Evolutionary conservation across 768 basidiomycete genomes (phyloP), one percentile per base, ranked within the genome.

Genomic region (Tephrocybe sp.): DNA sequence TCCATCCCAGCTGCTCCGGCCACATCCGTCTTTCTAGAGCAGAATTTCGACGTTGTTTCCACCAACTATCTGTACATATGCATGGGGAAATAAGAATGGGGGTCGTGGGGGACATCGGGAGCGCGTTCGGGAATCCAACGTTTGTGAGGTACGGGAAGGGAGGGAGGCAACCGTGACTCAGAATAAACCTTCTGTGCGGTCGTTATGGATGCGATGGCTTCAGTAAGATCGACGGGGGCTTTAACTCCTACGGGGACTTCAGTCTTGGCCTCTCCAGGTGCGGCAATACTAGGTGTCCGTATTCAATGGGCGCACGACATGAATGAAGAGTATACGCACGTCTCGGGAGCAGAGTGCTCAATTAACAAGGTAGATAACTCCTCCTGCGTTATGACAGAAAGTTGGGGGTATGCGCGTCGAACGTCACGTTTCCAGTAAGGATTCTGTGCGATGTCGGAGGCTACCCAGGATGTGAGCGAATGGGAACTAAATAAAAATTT

Each of bases 381-480:
- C 4, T 79, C 63, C 70, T 97, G 94, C 4, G 91, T 90, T 50
- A 97, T 76, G 16, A 91, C 83, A 2, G 92, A 94, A 23, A 93
- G 83, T 57, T 87, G 90, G n/a, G 94, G 92, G 68, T 94, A 97
- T 29, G 83, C 83, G 44, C 94, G 84, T 49, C 93, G 84, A 60
- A 94, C 89, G 70, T 97, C 94, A 53, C 94, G 89, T 69, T 95
- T 95, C 86, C 88, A 94, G 77, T 97, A 97, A 48, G 88, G 89
- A 67, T 91, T 92, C 72, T 91, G 79, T 25, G 91, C 91, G 31
- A 80, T 80, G 69, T 93, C 91, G 36, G 90, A 92, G 19, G 89
- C 90, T 46, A 36, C 16, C 15, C 38, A 29, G 7, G 22, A n/a
- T 40, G 19, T 29, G 22, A 46, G 47, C 31, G 36, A 24, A 31